These are phyloP conservation scores for Syzygium jambos DNA, from an alignment of 345 rosid genomes.

Conservation along the genomic window DNA sequence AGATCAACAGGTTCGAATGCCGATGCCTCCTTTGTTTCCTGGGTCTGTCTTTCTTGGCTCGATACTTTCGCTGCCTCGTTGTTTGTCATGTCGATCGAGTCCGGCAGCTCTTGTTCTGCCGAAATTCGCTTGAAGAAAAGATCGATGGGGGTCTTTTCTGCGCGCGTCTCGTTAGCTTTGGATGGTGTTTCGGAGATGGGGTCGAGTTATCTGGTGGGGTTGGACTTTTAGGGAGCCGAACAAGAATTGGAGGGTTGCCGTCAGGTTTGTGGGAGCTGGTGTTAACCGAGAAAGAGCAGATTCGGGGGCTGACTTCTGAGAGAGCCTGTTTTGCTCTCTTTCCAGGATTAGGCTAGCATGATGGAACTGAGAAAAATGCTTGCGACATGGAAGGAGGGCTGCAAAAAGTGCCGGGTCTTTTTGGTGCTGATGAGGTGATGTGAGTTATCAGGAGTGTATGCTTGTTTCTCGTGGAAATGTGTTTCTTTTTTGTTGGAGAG, in stretches of 20 bases:
- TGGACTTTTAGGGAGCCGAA: not conserved
- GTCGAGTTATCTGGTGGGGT: not conserved
- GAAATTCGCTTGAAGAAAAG: not conserved
- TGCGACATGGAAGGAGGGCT: not conserved
- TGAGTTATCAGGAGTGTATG: not conserved
- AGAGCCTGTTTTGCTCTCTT: not conserved
- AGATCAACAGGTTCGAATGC: constrained; percentile 26
- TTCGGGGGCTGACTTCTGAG: not conserved
- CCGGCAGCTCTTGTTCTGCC: not conserved
- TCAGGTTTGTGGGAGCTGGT: not conserved
- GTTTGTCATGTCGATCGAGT: not conserved
- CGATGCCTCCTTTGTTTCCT: not conserved
- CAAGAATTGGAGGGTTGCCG: not conserved
- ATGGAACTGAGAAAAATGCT: not conserved
- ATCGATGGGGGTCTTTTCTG: not conserved
- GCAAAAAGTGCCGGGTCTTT: not conserved
- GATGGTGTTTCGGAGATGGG: not conserved
- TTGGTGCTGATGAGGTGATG: not conserved
- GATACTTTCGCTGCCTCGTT: not conserved
- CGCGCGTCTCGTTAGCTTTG: not conserved
- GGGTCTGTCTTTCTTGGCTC: not conserved
- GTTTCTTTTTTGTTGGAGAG: not conserved
- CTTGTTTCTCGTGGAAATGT: not conserved
- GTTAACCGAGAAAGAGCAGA: not conserved
- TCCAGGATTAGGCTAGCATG: not conserved